Evolutionary conservation across 2,329 filamentous ascomycete species (phyloP).

Genomic region (Stagonosporopsis chrysanthemi): DNA sequence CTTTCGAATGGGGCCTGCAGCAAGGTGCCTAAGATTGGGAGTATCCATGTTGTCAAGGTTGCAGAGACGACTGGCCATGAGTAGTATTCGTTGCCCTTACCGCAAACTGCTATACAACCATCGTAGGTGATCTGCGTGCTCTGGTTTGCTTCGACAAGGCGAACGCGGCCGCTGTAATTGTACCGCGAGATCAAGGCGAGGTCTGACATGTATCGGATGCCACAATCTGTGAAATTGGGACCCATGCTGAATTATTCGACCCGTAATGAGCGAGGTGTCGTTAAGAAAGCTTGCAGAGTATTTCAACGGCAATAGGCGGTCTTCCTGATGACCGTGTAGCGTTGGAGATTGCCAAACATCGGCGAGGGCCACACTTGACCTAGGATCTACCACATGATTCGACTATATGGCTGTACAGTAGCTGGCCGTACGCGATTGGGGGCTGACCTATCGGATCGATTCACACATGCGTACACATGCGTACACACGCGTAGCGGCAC

Average conservation of each 20-base stretch:
- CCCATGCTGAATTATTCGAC: background rate
- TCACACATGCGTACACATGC: background rate
- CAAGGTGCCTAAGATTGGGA: conserved; percentile 46
- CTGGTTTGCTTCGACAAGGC: conserved; percentile 8
- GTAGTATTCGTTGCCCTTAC: conserved; percentile 39
- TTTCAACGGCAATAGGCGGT: background rate
- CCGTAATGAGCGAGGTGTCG: background rate
- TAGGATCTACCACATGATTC: background rate
- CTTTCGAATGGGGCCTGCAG: conserved; percentile 50
- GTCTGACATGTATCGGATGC: conserved; percentile 23
- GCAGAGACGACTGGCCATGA: conserved; percentile 34
- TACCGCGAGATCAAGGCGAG: conserved; percentile 20
- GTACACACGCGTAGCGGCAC: background rate
- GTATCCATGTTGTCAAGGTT: conserved; percentile 49
- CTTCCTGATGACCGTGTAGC: no score
- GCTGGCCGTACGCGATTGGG: background rate
- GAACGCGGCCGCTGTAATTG: conserved; percentile 27
- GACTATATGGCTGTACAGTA: background rate
- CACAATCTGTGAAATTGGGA: conserved; percentile 32
- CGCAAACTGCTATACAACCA: conserved; percentile 43
- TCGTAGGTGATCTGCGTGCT: conserved; percentile 37
- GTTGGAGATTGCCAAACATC: background rate
- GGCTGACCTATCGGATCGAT: background rate
- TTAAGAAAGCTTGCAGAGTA: background rate
- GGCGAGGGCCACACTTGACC: background rate